These are phyloP conservation scores for Panus rudis DNA, from an alignment of 768 basidiomycete species.

Conservation along the genomic window DNA sequence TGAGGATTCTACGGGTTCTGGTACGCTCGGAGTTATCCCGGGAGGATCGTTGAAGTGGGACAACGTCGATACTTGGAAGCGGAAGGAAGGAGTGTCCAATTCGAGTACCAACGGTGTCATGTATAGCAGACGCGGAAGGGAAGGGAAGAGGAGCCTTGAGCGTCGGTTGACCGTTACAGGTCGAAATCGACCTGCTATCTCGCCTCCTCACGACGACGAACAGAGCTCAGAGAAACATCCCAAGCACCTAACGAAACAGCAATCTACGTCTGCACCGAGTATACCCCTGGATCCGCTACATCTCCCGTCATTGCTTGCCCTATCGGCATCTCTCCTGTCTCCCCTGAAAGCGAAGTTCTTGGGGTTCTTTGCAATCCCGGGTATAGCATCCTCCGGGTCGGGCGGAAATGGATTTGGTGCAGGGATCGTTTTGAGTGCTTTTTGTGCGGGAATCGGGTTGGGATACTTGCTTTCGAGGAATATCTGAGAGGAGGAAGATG, in stretches of 20 bases:
- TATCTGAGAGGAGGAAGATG: too few species aligned
- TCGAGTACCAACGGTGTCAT: too few species aligned
- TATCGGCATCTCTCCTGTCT: slow-evolving; percentile 54
- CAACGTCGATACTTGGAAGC: too few species aligned
- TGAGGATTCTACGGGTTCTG: too few species aligned
- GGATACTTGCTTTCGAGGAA: slow-evolving; percentile 29
- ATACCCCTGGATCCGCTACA: slow-evolving; percentile 64
- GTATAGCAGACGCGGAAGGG: too few species aligned
- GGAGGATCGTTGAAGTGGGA: too few species aligned
- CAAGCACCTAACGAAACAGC: background rate
- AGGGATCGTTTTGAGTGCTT: slow-evolving; percentile 32
- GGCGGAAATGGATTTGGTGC: slow-evolving; percentile 14
- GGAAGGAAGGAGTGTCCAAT: too few species aligned
- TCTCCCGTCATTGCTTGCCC: slow-evolving; percentile 52
- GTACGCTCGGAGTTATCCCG: too few species aligned
- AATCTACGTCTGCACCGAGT: too few species aligned
- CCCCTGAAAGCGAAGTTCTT: slow-evolving; percentile 31
- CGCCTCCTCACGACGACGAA: too few species aligned
- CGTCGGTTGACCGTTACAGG: background rate
- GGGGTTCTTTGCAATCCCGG: background rate
- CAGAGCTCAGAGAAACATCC: too few species aligned
- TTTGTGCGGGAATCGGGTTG: slow-evolving; percentile 39
- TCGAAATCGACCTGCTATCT: background rate
- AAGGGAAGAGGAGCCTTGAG: background rate
- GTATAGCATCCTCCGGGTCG: background rate